These are phyloP conservation scores for Setomelanomma holmii DNA, from an alignment of 2,329 filamentous ascomycete species.

Conservation along the genomic window DNA sequence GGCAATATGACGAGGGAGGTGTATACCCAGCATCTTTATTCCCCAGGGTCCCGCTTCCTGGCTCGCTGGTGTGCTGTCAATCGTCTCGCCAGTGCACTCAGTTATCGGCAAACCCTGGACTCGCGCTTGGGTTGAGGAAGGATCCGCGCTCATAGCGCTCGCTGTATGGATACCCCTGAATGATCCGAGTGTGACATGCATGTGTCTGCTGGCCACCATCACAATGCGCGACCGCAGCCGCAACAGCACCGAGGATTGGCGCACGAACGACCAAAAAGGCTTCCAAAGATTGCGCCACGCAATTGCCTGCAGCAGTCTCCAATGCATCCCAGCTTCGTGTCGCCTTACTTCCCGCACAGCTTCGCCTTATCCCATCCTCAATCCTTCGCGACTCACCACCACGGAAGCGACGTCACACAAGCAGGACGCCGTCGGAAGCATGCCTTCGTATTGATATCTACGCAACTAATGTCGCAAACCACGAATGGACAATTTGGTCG, in stretches of 20 bases:
- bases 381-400: slow-evolving; percentile 6
- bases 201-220: neutral
- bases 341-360: neutral
- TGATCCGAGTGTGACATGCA: neutral
- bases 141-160: neutral
- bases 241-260: neutral
- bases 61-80: slow-evolving; percentile 15
- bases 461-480: slow-evolving; percentile 14
- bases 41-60: neutral
- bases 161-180: slow-evolving; percentile 4
- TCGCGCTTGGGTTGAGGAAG: neutral
- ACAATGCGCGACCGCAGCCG: neutral
- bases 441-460: slow-evolving; percentile 12
- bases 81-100: slow-evolving; percentile 4
- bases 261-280: neutral
- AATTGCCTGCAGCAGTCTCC: slow-evolving; percentile 1
- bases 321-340: no score
- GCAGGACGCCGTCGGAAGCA: slow-evolving; percentile 9
- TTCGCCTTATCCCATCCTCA: slow-evolving; percentile 5
- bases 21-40: slow-evolving; percentile 1
- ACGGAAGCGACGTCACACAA: slow-evolving; percentile 18
- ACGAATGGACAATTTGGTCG: slow-evolving; percentile 1
- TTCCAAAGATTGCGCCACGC: neutral
- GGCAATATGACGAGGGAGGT: neutral
- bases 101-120: slow-evolving; percentile 4